phyloP scores from a whole-genome alignment of 768 basidiomycete species.

The Leucocoprinus birnbaumii region DNA sequence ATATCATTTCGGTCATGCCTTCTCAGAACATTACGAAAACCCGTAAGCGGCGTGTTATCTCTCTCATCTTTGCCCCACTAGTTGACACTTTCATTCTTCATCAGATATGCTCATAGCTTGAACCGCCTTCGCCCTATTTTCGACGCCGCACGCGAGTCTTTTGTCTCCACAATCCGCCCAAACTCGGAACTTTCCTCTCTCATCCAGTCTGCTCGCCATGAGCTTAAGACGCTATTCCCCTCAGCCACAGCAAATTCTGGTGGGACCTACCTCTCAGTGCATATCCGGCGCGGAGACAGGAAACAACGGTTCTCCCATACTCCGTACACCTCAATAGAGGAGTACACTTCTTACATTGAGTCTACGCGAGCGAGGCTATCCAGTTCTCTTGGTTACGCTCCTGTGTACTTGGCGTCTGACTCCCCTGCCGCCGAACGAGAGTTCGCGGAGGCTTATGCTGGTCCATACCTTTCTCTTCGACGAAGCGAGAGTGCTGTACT shows the following conservation, averaged over 20 bases:
- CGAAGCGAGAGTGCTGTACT: slow-evolving; percentile 39
- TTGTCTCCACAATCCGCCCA: slow-evolving; percentile 51
- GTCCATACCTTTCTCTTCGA: slow-evolving; percentile 43
- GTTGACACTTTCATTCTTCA: slow-evolving; percentile 2
- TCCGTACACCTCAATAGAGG: slow-evolving; percentile 43
- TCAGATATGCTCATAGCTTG: slow-evolving; percentile 50
- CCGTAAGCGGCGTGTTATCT: slow-evolving; percentile 42
- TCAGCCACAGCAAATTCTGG: slow-evolving; percentile 8
- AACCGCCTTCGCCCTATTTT: slow-evolving; percentile 59
- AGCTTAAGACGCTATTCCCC: slow-evolving; percentile 27
- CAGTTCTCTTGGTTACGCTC: slow-evolving; percentile 19
- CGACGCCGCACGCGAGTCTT: slow-evolving; percentile 41
- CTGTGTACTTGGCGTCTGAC: slow-evolving; percentile 63
- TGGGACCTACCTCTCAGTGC: slow-evolving; percentile 47
- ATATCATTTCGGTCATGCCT: slow-evolving; percentile 59
- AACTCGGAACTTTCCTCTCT: slow-evolving; percentile 41
- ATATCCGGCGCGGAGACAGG: slow-evolving; percentile 64
- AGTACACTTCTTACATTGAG: slow-evolving; percentile 42
- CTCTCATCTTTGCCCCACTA: neutral
- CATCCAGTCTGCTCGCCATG: slow-evolving; percentile 47
- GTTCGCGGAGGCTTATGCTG: slow-evolving; percentile 36
- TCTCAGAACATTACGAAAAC: slow-evolving; percentile 57
- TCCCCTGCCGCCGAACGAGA: slow-evolving; percentile 41
- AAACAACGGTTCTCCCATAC: slow-evolving; percentile 39
- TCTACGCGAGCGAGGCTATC: slow-evolving; percentile 38